Evolutionary conservation across 2,329 filamentous ascomycete genomes (phyloP), one percentile per base, ranked within the genome.

Genomic region (Botrytis porri): DNA sequence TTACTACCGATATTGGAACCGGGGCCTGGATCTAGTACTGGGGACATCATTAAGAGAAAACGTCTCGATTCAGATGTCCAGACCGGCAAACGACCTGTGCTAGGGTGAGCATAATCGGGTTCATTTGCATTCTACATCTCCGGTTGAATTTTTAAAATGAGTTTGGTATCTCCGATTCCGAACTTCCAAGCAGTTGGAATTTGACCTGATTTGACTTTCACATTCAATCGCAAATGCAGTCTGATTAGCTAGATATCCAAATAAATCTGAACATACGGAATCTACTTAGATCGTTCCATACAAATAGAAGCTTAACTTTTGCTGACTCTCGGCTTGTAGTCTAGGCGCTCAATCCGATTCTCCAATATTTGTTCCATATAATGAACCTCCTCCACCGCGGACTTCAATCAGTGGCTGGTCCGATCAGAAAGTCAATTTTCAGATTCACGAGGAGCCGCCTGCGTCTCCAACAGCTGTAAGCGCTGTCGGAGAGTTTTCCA

Each of bases 1-100:
- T 67, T 80, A 51, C 74, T 80, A 18, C 79, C 80, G 12, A 77
- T 76, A 2, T 70, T 78, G 60, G 79, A 80, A 59, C 75, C 74
- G 43, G 70, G 69, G 20, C 9, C 69, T 57, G 43, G 65, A 22
- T 35, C 39, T 16, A 22, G 54, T 37, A 73, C 61, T 25, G 70
- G 67, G 18, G 78, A 80, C 37, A 69, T 70, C 16, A 71, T 59
- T 22, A 80, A 80, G 64, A 71, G 77, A 57, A 79, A 79, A 69
- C 74, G 79, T 37, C 51, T 73, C 9, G 76, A 77, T 35, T 75
- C 76, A 3, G 77, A 79, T 51, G 59, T 61, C 12, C 76, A 78
- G 32, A 20, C 72, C 25, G 59, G 61, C 9, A 77, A 76, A 67
- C 71, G 72, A 41, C 32, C 63, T 54, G 70, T 72, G 43, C 43